Evolutionary conservation across 495 filamentous ascomycete genomes (phyloP).

Genomic region (Podospora fimiseda): DNA sequence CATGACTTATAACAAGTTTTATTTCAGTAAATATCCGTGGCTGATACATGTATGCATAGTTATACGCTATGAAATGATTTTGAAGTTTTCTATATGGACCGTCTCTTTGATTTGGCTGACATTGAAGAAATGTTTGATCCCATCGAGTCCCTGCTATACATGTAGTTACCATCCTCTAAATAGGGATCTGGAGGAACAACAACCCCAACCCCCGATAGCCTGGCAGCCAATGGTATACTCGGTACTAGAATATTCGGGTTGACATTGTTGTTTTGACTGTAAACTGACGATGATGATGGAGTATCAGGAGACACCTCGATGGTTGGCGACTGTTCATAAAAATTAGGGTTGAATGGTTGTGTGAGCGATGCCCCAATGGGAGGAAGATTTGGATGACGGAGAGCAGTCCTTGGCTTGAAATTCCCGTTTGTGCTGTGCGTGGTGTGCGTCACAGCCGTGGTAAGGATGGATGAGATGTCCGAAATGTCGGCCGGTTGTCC

Average conservation of each 20-base stretch:
- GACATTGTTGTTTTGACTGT: not conserved
- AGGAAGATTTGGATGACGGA: not conserved
- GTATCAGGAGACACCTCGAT: not conserved
- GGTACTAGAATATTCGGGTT: not conserved
- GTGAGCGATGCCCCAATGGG: not conserved
- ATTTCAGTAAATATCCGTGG: no score
- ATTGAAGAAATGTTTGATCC: not conserved
- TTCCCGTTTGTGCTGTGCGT: not conserved
- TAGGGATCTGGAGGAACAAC: not conserved
- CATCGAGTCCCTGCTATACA: not conserved
- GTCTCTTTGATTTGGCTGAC: not conserved
- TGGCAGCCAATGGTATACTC: not conserved
- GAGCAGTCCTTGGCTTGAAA: not conserved
- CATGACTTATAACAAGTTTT: no score
- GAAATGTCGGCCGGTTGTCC: not conserved
- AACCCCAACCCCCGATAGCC: not conserved
- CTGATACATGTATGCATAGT: no score
- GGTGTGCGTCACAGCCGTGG: not conserved
- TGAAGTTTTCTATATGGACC: not conserved
- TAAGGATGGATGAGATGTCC: not conserved
- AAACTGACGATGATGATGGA: not conserved
- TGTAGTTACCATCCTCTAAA: not conserved
- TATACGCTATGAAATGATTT: no score
- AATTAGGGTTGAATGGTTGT: not conserved
- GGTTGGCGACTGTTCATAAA: not conserved